Base-by-base conservation (phyloP, 768 basidiomycete species). In the Hygrophorus pudorinus region DNA sequence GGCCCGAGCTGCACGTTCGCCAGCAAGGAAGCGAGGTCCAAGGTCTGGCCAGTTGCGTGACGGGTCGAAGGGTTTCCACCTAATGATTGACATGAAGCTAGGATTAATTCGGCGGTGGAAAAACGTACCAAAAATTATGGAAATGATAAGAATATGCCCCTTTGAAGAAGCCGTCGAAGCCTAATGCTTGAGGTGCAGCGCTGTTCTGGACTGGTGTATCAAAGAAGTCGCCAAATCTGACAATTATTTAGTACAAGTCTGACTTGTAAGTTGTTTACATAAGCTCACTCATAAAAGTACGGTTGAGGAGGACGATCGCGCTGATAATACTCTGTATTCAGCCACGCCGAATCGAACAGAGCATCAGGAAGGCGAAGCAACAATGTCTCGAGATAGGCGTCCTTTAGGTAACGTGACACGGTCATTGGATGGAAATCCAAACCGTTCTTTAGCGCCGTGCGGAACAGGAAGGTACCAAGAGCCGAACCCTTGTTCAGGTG, bases 391-490 rank as follows among this genome's bases (percentile, higher is more conserved):
- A 97, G 54, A 48, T 81, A 71, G 1, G 92, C 91, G 51, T 99
- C 94, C 62, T 85, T 85, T 24, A 83, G 79, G 59, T 99, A 99
- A 47, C 78, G 72, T 33, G 86, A 84, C 30, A 99, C 81, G 0
- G 86, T 90, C 88, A 93, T 93, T 0, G 94, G 94, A 56, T 99
- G 96, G 64, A 99, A 97, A 63, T 97, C 94, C 59, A 97, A 62
- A 16, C 79, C 79, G 55, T 99, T 98, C 67, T 86, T 89, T 51
- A 99, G 64, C 11, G 93, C 92, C 1, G 93, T 94, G 36, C 86
- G 79, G 74, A 99, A 93, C 42, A 99, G 66, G 66, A 97, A 93
- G 45, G 81, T 85, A 24, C 91, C 93, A 13, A 99, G 65, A 6
- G 94, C 93, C 3, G 88, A 92, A 14, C 78, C 78, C 60, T 88